Base-by-base conservation (phyloP, 768 basidiomycete genomes). In the Steccherinum ochraceum region DNA sequence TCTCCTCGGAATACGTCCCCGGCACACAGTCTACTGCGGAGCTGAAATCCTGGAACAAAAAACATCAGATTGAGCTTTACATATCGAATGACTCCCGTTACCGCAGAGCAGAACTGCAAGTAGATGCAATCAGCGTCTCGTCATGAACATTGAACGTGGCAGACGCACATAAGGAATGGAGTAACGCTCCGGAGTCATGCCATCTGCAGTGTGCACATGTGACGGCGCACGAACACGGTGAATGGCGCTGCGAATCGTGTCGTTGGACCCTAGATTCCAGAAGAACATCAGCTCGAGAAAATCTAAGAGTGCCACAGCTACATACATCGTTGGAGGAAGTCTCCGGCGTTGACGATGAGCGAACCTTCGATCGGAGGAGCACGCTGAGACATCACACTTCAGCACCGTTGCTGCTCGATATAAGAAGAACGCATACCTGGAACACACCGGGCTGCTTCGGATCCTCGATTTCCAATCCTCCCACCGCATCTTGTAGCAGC, bases 391-490 rank as follows among this genome's bases (percentile, higher is more conserved):
- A 16, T 24, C 16, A 24, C 18, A 23, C 40, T 21, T 27, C 24
- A 13, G 30, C 27, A 35, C 35, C 24, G 2, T 46, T 5, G 20
- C 20, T 24, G 16, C 24, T 18, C 3, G n/a, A 26, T 18, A 45
- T 11, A 20, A 18, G 35, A 27, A 10, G 24, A 1, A 43, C 16
- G 30, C 16, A 35, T 35, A 60, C 63, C 67, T 63, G 50, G 55
- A 75, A 76, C 40, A 61, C 48, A 1, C 76, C 79, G 3, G 77
- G 72, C 18, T 63, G 57, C 39, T 69, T 64, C 0, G 79, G 79
- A 58, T 78, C 73, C 59, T 83, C 79, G 3, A 84, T 75, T 58
- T 86, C 80, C 3, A 84, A 68, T 0, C 84, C 84, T 4, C 82
- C 81, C 2, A 75, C 70, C 3, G 74, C 68, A 56, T 84, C 81